phyloP scores from a whole-genome alignment of 176 grass and related monocot species.

The Chrysopogon serrulatus region DNA sequence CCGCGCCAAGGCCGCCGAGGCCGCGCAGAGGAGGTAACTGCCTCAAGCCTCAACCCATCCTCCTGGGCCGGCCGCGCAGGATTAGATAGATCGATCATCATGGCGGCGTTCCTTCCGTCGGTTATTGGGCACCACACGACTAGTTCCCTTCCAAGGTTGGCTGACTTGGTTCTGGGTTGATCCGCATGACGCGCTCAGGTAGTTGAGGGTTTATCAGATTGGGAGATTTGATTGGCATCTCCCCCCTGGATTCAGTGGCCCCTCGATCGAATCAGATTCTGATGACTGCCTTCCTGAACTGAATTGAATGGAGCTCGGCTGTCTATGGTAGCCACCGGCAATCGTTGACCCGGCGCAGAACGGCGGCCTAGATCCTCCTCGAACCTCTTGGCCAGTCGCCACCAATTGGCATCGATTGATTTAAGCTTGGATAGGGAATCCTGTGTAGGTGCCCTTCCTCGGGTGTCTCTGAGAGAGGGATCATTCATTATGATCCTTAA shows the following conservation, averaged over 20 bases:
- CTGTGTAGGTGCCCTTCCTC: neutral
- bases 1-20: slow-evolving; percentile 74
- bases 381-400: neutral
- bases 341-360: neutral
- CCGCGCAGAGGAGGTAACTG: slow-evolving; percentile 71
- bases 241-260: neutral
- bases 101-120: neutral
- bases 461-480: neutral
- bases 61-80: neutral
- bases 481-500: neutral
- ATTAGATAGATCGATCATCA: neutral
- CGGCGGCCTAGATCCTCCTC: neutral
- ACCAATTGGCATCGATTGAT: neutral
- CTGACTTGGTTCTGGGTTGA: neutral
- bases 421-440: neutral
- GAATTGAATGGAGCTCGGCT: neutral
- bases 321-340: neutral
- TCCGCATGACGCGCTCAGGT: neutral
- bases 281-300: neutral
- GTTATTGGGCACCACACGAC: neutral
- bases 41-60: neutral
- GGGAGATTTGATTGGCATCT: neutral
- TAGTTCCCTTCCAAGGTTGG: neutral
- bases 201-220: slow-evolving; percentile 1
- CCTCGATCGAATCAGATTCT: neutral